Percentiles rank a stretch among this genome's conserved stretches.
phyloP scores from a whole-genome alignment of 2,329 filamentous ascomycete species.

The Diaporthe vaccinii region DNA sequence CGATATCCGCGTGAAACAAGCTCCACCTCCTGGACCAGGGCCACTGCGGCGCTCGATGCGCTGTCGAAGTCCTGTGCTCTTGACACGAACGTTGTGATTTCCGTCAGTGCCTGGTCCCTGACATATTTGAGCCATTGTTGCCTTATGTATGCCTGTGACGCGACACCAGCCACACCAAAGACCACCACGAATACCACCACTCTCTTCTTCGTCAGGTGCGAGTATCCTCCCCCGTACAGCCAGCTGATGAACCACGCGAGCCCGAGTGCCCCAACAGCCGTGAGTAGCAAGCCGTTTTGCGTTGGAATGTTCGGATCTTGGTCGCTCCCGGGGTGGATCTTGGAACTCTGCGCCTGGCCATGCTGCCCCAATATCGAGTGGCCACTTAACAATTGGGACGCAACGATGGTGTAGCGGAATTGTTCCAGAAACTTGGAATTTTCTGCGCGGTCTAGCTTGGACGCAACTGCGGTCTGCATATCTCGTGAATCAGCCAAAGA shows the following conservation, averaged over 20 bases:
- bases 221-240: conserved; percentile 67
- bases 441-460: conserved; percentile 80
- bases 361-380: conserved; percentile 67
- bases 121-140: conserved; percentile 87
- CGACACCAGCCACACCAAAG: conserved; percentile 66
- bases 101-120: conserved; percentile 79
- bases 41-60: conserved; percentile 80
- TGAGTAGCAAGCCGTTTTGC: conserved; percentile 64
- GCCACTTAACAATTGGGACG: conserved; percentile 87
- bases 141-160: conserved; percentile 79
- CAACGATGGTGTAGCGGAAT: conserved; percentile 93
- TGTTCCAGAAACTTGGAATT: conserved; percentile 90
- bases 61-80: conserved; percentile 86
- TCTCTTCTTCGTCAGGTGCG: conserved; percentile 69
- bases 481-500: conserved; percentile 25
- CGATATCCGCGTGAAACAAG: conserved; percentile 85
- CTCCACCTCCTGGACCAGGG: conserved; percentile 94
- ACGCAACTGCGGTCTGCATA: conserved; percentile 75
- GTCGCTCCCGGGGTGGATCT: conserved; percentile 20
- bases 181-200: conserved; percentile 61
- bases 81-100: conserved; percentile 77
- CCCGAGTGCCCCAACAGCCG: conserved; percentile 74
- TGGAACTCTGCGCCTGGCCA: conserved; percentile 41
- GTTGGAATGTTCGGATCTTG: conserved; percentile 50
- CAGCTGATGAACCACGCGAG: conserved; percentile 82